Evolutionary conservation across 2,329 filamentous ascomycete species (phyloP).

Genomic region (Macrophomina pseudophaseolina): DNA sequence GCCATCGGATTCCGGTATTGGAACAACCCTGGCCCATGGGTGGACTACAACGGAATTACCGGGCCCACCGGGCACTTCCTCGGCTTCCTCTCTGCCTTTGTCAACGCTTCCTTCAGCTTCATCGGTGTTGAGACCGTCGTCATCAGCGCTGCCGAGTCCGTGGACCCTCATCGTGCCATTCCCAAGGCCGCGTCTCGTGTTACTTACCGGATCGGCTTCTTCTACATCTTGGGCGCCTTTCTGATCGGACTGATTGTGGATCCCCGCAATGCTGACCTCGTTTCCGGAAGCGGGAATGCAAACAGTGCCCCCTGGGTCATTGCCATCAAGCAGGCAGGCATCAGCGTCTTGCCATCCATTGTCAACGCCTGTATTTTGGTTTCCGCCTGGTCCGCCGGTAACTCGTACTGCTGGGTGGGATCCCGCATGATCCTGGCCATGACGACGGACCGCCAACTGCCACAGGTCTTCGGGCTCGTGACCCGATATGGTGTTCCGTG

Average conservation of each 20-base stretch:
- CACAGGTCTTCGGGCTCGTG: background rate
- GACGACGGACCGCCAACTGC: background rate
- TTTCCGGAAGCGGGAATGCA: slow-evolving; percentile 44
- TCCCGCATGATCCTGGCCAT: background rate
- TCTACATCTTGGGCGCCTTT: slow-evolving; percentile 54
- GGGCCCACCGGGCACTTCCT: slow-evolving; percentile 63
- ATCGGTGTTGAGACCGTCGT: slow-evolving; percentile 67
- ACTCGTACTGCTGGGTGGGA: background rate
- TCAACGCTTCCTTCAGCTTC: slow-evolving; percentile 60
- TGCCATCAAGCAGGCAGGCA: slow-evolving; percentile 53
- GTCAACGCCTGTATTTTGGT: slow-evolving; percentile 13
- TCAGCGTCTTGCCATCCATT: slow-evolving; percentile 32
- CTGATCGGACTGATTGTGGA: slow-evolving; percentile 64
- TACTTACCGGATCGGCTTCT: slow-evolving; percentile 72
- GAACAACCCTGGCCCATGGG: slow-evolving; percentile 53
- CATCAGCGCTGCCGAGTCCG: slow-evolving; percentile 55
- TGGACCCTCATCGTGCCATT: slow-evolving; percentile 51
- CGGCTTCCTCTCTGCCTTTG: slow-evolving; percentile 56
- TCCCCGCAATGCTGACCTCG: slow-evolving; percentile 53
- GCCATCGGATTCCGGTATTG: slow-evolving; percentile 71
- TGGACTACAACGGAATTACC: slow-evolving; percentile 65
- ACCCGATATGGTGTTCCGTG: background rate
- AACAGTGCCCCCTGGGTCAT: slow-evolving; percentile 66
- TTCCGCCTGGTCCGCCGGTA: slow-evolving; percentile 10
- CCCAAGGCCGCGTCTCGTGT: slow-evolving; percentile 66